Evolutionary conservation across 371 early-diverging fungal genomes (phyloP).

Genomic region (Cokeromyces recurvatus): DNA sequence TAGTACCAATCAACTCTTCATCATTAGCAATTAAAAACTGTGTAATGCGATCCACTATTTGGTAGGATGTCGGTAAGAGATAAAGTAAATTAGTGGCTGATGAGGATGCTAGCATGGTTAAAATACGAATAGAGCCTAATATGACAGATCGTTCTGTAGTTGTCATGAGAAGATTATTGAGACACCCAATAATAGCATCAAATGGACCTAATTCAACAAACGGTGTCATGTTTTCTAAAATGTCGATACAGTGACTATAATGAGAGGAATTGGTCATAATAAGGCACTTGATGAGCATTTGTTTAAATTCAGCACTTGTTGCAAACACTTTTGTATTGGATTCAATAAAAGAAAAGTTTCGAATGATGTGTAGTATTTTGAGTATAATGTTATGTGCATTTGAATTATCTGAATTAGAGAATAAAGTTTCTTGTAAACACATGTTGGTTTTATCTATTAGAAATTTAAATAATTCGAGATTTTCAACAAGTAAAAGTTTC

Average conservation of each 20-base stretch:
- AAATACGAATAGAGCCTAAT: slow-evolving; percentile 54
- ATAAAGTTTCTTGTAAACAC: slow-evolving; percentile 35
- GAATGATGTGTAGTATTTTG: slow-evolving; percentile 68
- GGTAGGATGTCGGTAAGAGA: slow-evolving; percentile 18
- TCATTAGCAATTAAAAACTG: slow-evolving; percentile 63
- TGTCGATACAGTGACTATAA: slow-evolving; percentile 60
- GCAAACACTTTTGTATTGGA: slow-evolving; percentile 53
- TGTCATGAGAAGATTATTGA: slow-evolving; percentile 41
- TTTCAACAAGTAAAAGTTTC: slow-evolving; percentile 58
- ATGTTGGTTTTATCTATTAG: slow-evolving; percentile 52
- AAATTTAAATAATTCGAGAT: slow-evolving; percentile 62
- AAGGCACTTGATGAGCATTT: slow-evolving; percentile 51
- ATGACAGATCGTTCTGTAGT: slow-evolving; percentile 59
- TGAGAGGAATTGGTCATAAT: slow-evolving; percentile 47
- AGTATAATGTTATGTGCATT: slow-evolving; percentile 26
- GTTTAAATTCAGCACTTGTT: slow-evolving; percentile 36
- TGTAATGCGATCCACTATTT: slow-evolving; percentile 42
- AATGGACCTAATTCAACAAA: slow-evolving; percentile 45
- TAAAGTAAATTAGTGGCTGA: slow-evolving; percentile 49
- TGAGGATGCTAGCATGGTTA: slow-evolving; percentile 49
- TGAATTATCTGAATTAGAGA: background rate
- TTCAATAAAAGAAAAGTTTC: slow-evolving; percentile 71
- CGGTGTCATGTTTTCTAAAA: slow-evolving; percentile 64
- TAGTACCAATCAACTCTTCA: slow-evolving; percentile 64
- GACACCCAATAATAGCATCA: slow-evolving; percentile 32